Conservation (phyloP, 441 rosid genomes). For the Arabidopsis hybrid region DNA sequence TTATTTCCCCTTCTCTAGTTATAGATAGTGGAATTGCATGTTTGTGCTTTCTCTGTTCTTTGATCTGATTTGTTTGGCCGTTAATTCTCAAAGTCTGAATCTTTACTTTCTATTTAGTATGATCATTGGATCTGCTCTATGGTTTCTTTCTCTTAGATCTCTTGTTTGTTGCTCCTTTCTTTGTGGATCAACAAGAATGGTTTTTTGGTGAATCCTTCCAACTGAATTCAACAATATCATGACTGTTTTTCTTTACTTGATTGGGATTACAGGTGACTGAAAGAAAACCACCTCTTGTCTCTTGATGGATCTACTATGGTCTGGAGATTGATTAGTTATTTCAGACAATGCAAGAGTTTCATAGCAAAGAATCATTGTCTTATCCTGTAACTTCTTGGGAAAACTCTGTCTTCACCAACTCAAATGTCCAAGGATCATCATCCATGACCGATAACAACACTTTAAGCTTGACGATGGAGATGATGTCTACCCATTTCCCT, state of each 20-base stretch:
- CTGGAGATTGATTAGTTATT: conserved; percentile 14
- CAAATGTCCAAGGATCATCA: conserved; percentile 37
- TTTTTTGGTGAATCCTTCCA: not conserved
- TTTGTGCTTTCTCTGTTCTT: conserved; percentile 9
- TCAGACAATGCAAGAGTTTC: conserved; percentile 37
- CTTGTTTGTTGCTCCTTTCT: conserved; percentile 19
- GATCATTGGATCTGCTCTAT: conserved; percentile 13
- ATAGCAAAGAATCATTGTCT: conserved; percentile 13
- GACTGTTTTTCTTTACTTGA: not conserved
- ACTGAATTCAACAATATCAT: conserved; percentile 7
- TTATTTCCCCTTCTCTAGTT: not conserved
- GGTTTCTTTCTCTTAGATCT: conserved; percentile 34
- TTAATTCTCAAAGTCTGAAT: conserved; percentile 9
- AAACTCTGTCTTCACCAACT: conserved; percentile 28
- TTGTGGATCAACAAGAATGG: conserved; percentile 28
- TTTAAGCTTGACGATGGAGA: conserved; percentile 57
- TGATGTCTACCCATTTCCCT: conserved; percentile 44
- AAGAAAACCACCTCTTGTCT: not conserved
- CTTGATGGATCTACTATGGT: conserved; percentile 24
- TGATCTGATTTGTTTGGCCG: not conserved
- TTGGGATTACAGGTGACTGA: conserved; percentile 15
- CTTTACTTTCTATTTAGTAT: conserved; percentile 3
- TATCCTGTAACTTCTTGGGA: conserved; percentile 30
- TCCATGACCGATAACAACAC: conserved; percentile 20
- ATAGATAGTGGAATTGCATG: conserved; percentile 32